These are phyloP conservation scores for Zizania palustris DNA, from an alignment of 202 grass and related monocot genomes.

Conservation along the genomic window DNA sequence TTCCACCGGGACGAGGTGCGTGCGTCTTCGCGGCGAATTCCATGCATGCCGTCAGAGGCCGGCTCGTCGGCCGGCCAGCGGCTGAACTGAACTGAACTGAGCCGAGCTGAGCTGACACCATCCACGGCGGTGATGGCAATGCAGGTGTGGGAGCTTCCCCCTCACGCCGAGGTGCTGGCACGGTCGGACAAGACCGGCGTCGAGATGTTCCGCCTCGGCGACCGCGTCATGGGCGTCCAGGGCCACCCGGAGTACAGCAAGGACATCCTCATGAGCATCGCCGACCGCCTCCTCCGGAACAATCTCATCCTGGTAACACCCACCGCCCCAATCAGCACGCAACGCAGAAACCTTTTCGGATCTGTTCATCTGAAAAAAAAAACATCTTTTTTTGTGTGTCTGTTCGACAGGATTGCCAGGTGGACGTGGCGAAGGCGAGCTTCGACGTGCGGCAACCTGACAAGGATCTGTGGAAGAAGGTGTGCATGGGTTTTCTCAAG, in stretches of 20 bases:
- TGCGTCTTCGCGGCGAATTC: not conserved
- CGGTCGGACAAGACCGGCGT: slow-evolving; percentile 75
- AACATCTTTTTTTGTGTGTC: not conserved
- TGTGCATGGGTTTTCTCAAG: slow-evolving; percentile 80
- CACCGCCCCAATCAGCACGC: not conserved
- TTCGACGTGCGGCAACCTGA: slow-evolving; percentile 59
- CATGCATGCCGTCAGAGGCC: not conserved
- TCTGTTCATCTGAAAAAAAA: slow-evolving; percentile 6
- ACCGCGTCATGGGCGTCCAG: slow-evolving; percentile 81
- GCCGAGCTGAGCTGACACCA: not conserved
- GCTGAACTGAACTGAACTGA: too few species aligned
- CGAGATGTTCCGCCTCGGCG: slow-evolving; percentile 84
- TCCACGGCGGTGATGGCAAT: not conserved
- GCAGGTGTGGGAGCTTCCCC: slow-evolving; percentile 76
- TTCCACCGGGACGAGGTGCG: slow-evolving; percentile 90
- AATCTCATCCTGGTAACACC: slow-evolving; percentile 71
- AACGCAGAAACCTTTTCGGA: too few species aligned
- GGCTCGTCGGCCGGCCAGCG: not conserved
- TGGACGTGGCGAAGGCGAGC: slow-evolving; percentile 65
- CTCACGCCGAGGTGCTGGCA: slow-evolving; percentile 70
- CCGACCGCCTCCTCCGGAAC: slow-evolving; percentile 69
- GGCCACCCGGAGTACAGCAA: slow-evolving; percentile 98
- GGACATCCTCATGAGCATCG: slow-evolving; percentile 86
- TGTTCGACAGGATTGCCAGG: slow-evolving; percentile 57
- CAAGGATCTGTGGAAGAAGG: slow-evolving; percentile 71